Evolutionary conservation across 768 basidiomycete genomes (phyloP), one percentile per base, ranked within the genome.

Genomic region (Artomyces pyxidatus): DNA sequence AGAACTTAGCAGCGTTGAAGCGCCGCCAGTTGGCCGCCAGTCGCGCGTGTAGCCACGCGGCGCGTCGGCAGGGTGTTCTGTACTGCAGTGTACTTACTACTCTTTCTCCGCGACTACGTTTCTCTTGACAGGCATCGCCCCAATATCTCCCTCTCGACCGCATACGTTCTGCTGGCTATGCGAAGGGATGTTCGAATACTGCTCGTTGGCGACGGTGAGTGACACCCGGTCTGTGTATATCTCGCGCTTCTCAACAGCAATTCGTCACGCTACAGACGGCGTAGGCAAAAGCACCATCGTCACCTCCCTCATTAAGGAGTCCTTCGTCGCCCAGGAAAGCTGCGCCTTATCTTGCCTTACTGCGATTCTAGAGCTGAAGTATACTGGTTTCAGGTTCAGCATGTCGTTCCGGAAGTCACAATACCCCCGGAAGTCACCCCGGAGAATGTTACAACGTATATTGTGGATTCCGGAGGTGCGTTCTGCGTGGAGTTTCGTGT

Each of bases 231-330:
- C 23, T 16, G 40, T 50, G 21, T 45, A 49, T 40, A 16, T 44
- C 48, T 45, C 35, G 39, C 45, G 7, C 21, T 3, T 44, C 11
- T 45, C 55, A 45, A 53, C 38, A 30, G 50, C 42, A 35, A 49
- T 47, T 46, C 45, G 32, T 65, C n/a, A n/a, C n/a, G 42, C 21
- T 32, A 11, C 22, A 97, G 93, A 95, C 74, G 90, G 89, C 56
- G 95, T 97, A 59, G 95, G 95, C 56, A 99, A 99, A 74, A 94
- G 91, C 65, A 93, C 92, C 40, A 93, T 98, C 63, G 83, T 98
- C 63, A 96, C 92, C 17, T 92, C 92, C 29, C 77, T 97, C 63
- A 97, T 99, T 69, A 97, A 97, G 65, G 91, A 95, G 66, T 84
- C 88, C 27, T 96, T 86, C 64, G 88, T 97, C 45, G 72, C 87